Percentiles rank a stretch among this genome's conserved stretches.
Evolutionary conservation across 495 filamentous ascomycete species (phyloP).

Genomic region (Penicillium waksmanii): DNA sequence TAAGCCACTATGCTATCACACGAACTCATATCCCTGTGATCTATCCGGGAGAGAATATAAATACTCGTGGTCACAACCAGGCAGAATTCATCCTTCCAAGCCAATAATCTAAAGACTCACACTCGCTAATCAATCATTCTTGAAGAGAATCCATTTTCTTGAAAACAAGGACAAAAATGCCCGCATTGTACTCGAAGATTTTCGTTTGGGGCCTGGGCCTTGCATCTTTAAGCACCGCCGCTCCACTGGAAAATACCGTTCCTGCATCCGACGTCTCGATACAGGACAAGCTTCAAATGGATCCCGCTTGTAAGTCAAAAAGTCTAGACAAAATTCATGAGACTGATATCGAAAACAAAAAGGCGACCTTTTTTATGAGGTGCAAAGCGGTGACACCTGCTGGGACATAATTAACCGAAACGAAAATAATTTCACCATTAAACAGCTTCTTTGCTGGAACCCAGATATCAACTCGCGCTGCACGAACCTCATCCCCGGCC

Average conservation of each 20-base stretch:
- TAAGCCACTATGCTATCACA: background rate
- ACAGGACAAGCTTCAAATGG: background rate
- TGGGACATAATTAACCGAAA: slow-evolving; percentile 27
- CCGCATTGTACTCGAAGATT: slow-evolving; percentile 6
- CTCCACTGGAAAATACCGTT: slow-evolving; percentile 8
- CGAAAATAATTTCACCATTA: slow-evolving; percentile 27
- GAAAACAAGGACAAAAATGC: slow-evolving; percentile 12
- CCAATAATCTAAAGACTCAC: background rate
- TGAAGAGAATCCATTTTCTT: background rate
- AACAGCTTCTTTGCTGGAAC: slow-evolving; percentile 33
- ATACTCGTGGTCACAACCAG: background rate
- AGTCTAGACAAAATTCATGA: background rate
- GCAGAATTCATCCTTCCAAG: background rate
- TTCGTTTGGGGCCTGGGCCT: slow-evolving; percentile 22
- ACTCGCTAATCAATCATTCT: background rate
- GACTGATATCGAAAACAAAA: background rate
- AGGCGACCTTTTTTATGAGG: slow-evolving; percentile 26
- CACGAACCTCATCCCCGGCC: slow-evolving; percentile 33
- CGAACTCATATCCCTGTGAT: background rate
- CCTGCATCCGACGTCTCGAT: background rate
- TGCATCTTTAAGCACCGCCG: slow-evolving; percentile 15
- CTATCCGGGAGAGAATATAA: background rate
- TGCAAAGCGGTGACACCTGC: slow-evolving; percentile 31
- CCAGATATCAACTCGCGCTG: slow-evolving; percentile 31
- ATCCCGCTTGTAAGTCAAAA: slow-evolving; percentile 19